Evolutionary conservation across 2,329 filamentous ascomycete genomes (phyloP).

Genomic region (Decorospora gaudefroyi): DNA sequence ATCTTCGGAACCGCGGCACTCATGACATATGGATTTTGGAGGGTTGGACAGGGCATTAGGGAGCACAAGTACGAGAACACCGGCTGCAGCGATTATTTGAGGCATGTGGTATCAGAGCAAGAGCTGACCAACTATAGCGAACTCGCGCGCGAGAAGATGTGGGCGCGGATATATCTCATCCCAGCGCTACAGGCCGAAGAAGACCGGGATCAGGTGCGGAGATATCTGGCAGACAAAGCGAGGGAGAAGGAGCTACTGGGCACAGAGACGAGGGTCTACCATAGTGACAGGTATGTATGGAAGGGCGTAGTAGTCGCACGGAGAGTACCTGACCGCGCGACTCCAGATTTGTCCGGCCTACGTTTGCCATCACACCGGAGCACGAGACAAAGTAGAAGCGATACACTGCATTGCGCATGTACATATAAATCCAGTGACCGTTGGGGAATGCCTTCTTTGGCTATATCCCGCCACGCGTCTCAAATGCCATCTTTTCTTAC

Average conservation of each 20-base stretch:
- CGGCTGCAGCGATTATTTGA: background rate
- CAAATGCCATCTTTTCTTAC: conserved; percentile 18
- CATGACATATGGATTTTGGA: conserved; percentile 91
- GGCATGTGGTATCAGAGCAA: background rate
- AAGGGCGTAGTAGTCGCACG: background rate
- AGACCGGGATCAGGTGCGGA: conserved; percentile 89
- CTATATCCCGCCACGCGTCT: conserved; percentile 7
- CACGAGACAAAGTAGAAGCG: conserved; percentile 60
- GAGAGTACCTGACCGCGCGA: conserved; percentile 11
- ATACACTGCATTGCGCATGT: conserved; percentile 15
- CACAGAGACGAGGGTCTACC: conserved; percentile 80
- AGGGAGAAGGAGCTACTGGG: conserved; percentile 91
- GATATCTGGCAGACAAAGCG: conserved; percentile 82
- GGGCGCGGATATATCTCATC: conserved; percentile 92
- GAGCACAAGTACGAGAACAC: conserved; percentile 78
- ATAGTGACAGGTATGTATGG: conserved; percentile 76
- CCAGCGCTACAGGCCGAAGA: conserved; percentile 94
- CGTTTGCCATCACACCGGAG: conserved; percentile 73
- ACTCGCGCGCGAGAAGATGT: conserved; percentile 95
- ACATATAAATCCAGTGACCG: conserved; percentile 15
- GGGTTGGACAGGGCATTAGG: conserved; percentile 76
- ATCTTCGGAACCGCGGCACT: conserved; percentile 75
- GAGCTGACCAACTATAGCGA: conserved; percentile 64
- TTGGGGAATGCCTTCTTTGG: conserved; percentile 2
- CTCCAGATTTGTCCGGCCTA: conserved; percentile 67